These are phyloP conservation scores for Allium cepa DNA, from an alignment of 106 monocot species.

Conservation along the genomic window DNA sequence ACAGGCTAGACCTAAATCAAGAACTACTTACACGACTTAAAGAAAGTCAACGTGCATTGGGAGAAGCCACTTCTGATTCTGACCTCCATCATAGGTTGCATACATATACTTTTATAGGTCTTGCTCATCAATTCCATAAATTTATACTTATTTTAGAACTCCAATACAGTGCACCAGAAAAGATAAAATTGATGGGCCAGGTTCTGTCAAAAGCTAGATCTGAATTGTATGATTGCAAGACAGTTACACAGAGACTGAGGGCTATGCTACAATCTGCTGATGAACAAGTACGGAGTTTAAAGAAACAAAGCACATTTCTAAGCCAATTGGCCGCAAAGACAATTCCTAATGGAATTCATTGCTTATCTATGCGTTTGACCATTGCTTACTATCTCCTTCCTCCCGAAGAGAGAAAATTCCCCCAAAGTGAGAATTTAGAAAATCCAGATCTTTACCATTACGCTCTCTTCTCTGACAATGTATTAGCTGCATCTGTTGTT, in stretches of 20 bases:
- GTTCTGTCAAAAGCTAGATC: conserved; percentile 55
- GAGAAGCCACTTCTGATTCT: conserved; percentile 57
- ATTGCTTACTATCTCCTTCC: conserved; percentile 70
- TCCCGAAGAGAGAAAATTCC: conserved; percentile 57
- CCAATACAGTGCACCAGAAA: conserved; percentile 44
- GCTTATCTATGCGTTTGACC: conserved; percentile 65
- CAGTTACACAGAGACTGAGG: conserved; percentile 46
- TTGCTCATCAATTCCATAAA: no score
- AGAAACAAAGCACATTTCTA: conserved; percentile 72
- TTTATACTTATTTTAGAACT: background rate
- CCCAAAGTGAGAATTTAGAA: conserved; percentile 58
- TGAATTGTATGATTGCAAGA: conserved; percentile 57
- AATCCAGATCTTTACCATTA: conserved; percentile 60
- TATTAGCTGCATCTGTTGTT: conserved; percentile 75
- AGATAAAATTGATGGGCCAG: conserved; percentile 69
- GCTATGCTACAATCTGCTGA: conserved; percentile 80
- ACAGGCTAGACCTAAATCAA: conserved; percentile 53
- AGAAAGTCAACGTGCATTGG: conserved; percentile 55
- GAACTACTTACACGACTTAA: conserved; percentile 46
- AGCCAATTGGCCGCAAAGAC: conserved; percentile 81
- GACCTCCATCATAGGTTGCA: conserved; percentile 47
- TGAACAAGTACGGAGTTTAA: conserved; percentile 60
- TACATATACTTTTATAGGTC: background rate
- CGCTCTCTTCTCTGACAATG: conserved; percentile 83
- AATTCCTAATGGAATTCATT: conserved; percentile 72